Percentiles rank a stretch among this genome's conserved stretches.
Evolutionary conservation across 1,284 basidiomycete species (phyloP).

Genomic region (Phellinidium pouzarii): DNA sequence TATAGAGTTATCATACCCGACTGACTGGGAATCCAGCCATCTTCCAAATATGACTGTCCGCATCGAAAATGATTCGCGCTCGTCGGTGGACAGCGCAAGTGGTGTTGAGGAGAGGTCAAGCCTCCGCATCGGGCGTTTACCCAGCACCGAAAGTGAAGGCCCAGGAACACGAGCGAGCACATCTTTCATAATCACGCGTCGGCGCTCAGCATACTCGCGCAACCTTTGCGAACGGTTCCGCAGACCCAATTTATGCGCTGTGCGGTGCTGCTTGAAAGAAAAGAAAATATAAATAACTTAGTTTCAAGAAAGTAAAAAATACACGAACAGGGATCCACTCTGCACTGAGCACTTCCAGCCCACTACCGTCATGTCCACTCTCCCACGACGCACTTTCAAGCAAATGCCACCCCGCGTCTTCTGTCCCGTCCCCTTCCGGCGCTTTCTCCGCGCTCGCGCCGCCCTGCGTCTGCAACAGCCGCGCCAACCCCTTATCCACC

Average conservation of each 20-base stretch:
- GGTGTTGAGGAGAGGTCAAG: slow-evolving; percentile 19
- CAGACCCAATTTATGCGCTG: slow-evolving; percentile 45
- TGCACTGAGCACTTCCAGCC: slow-evolving; percentile 58
- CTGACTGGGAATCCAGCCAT: slow-evolving; percentile 19
- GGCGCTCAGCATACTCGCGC: slow-evolving; percentile 54
- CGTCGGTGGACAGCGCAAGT: slow-evolving; percentile 32
- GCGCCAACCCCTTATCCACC: slow-evolving; percentile 23
- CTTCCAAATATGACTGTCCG: slow-evolving; percentile 29
- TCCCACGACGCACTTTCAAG: slow-evolving; percentile 62
- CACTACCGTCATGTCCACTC: slow-evolving; percentile 67
- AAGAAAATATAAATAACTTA: slow-evolving; percentile 6
- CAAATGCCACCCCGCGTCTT: slow-evolving; percentile 50
- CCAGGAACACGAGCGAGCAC: background rate
- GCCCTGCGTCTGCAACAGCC: slow-evolving; percentile 20
- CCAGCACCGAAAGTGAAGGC: slow-evolving; percentile 1
- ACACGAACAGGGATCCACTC: slow-evolving; percentile 53
- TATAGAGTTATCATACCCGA: slow-evolving; percentile 22
- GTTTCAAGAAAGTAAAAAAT: slow-evolving; percentile 9
- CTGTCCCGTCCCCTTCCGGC: slow-evolving; percentile 42
- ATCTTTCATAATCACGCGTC: slow-evolving; percentile 45
- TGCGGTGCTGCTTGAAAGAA: slow-evolving; percentile 32
- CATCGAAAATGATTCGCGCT: slow-evolving; percentile 30
- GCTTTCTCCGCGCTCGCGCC: slow-evolving; percentile 26
- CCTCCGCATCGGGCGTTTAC: slow-evolving; percentile 2
- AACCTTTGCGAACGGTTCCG: slow-evolving; percentile 60